Evolutionary conservation across 2,329 filamentous ascomycete genomes (phyloP), one percentile per base, ranked within the genome.

Genomic region (Rutstroemia sp.): DNA sequence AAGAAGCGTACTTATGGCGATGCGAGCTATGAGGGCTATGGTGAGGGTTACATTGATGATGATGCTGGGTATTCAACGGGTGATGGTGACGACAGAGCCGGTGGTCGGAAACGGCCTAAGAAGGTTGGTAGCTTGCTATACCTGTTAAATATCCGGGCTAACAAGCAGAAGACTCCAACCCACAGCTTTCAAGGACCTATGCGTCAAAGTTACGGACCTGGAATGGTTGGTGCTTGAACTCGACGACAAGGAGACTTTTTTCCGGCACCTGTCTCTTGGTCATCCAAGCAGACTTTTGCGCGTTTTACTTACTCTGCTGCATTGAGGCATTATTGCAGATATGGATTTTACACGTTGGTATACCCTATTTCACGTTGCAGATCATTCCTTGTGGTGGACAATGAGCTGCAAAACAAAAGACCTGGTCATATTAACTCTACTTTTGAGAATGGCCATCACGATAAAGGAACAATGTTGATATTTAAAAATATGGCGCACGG

Each of bases 1-100:
- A 89, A 87, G 74, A 91, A 91, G 76, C 80, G 88, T 48, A 81
- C 84, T 60, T 92, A 91, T 67, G 83, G 85, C 41, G 88, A 92
- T 61, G 80, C 78, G 64, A 88, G 84, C 65, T 92, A 81, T 66
- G 83, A 87, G 65, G 87, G 88, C 44, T 91, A 91, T 65, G 80
- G 82, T 46, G 86, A 90, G 63, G 84, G 84, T 37, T 89, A 78
- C 63, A 78, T 78, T 9, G 87, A 90, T 60, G 86, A 89, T 61
- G 83, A 80, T 12, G 75, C 73, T 16, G 82, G 81, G n/a, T 86
- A 89, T 66, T 88, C 85, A 21, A 88, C 86, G 21, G 86, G 83
- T 57, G 87, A 88, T 62, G 83, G 83, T 63, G 86, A 88, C 63
- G 83, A 86, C 55, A 72, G 73, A 63, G 71, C 71, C 59, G 68